Conservation (phyloP, 2,329 filamentous ascomycete genomes). For the Fusarium tjaetaba region DNA sequence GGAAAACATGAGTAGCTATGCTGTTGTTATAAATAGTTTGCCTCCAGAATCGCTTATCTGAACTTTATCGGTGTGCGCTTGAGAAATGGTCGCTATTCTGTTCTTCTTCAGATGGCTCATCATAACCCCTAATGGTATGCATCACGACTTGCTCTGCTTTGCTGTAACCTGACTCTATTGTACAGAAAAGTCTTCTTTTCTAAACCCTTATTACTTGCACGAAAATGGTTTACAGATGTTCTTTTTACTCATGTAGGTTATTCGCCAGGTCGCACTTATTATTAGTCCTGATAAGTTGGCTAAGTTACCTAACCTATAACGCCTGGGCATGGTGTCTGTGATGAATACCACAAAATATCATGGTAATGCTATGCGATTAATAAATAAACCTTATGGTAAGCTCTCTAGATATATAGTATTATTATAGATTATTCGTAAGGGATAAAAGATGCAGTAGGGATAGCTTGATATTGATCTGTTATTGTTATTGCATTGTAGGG, state of each 20-base stretch:
- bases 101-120: neutral
- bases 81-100: neutral
- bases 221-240: neutral
- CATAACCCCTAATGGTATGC: no score
- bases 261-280: neutral
- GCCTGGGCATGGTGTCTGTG: fast-evolving
- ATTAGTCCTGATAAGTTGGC: neutral
- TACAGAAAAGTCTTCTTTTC: no score
- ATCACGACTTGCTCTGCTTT: no score
- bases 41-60: neutral
- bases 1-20: neutral
- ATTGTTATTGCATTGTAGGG: no score
- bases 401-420: fast-evolving
- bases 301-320: neutral
- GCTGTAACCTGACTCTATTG: no score
- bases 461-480: neutral
- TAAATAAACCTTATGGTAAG: fast-evolving
- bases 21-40: neutral
- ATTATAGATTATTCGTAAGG: fast-evolving
- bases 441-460: fast-evolving
- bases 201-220: neutral
- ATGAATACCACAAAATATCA: neutral
- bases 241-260: neutral
- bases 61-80: neutral
- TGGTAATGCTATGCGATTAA: no score